These are phyloP conservation scores for Phlebiopsis flavidoalba DNA, from an alignment of 768 basidiomycete species.

Conservation along the genomic window DNA sequence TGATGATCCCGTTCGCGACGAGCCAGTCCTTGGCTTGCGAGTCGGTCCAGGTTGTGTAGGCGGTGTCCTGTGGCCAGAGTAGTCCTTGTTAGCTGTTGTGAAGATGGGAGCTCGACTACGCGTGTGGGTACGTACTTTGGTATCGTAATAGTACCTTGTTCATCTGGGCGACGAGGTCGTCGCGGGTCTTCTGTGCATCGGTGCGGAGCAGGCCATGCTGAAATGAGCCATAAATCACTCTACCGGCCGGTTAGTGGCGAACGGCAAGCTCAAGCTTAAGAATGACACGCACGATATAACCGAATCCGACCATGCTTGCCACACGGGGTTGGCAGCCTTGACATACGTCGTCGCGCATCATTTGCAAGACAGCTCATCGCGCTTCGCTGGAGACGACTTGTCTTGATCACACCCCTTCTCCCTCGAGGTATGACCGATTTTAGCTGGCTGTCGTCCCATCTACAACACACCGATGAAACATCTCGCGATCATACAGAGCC, in stretches of 20 bases:
- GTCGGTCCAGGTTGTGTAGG: conserved; percentile 72
- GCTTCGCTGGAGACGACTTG: conserved; percentile 54
- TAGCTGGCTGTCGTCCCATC: conserved; percentile 75
- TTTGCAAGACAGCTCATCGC: conserved; percentile 47
- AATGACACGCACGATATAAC: conserved; percentile 57
- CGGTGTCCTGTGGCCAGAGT: conserved; percentile 30
- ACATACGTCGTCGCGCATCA: conserved; percentile 68
- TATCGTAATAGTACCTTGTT: conserved; percentile 69
- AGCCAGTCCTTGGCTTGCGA: conserved; percentile 57
- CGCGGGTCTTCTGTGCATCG: conserved; percentile 48
- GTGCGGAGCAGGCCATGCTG: conserved; percentile 67
- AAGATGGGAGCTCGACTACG: background rate
- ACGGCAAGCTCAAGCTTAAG: background rate
- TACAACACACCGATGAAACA: background rate
- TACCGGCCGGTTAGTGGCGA: conserved; percentile 20
- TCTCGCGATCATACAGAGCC: too few species aligned
- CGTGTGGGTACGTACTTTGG: conserved; percentile 1
- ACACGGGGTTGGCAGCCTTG: conserved; percentile 56
- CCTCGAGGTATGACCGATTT: conserved; percentile 65
- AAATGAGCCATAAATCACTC: conserved; percentile 80
- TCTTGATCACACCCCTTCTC: conserved; percentile 67
- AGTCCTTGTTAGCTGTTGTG: conserved; percentile 1
- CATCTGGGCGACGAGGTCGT: conserved; percentile 62
- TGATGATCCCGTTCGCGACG: conserved; percentile 66
- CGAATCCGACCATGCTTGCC: conserved; percentile 83